phyloP scores from a whole-genome alignment of 768 basidiomycete genomes.

The Mycena maculata region DNA sequence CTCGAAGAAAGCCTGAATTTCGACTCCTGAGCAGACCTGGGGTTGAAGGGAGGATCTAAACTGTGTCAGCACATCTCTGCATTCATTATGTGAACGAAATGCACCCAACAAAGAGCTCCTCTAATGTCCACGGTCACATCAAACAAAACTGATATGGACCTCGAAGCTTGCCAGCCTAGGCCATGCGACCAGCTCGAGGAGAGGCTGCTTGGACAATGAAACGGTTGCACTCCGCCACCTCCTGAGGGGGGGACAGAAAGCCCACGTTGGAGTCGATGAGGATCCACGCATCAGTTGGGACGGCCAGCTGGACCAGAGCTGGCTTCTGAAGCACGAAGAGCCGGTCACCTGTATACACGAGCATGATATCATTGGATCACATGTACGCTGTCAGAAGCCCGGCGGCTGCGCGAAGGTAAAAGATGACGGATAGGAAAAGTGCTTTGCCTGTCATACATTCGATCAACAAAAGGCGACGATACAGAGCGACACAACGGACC shows the following conservation, averaged over 20 bases:
- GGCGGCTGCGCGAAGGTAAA: slow-evolving; percentile 16
- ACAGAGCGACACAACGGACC: not conserved
- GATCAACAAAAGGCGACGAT: not conserved
- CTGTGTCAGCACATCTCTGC: not conserved
- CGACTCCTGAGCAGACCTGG: not conserved
- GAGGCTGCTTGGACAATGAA: slow-evolving; percentile 18
- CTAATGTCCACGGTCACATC: slow-evolving; percentile 16
- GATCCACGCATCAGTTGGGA: not conserved
- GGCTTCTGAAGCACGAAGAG: not conserved
- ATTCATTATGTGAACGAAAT: not conserved
- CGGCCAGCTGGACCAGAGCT: not conserved
- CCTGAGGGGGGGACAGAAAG: not conserved
- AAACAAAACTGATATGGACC: slow-evolving; percentile 7
- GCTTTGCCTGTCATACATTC: slow-evolving; percentile 7
- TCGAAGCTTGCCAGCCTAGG: not conserved
- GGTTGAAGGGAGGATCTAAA: slow-evolving; percentile 17
- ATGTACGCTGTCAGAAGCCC: slow-evolving; percentile 13
- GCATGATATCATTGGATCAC: not conserved
- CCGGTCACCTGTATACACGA: not conserved
- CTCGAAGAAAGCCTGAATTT: slow-evolving; percentile 15
- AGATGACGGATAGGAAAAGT: not conserved
- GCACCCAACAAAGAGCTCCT: slow-evolving; percentile 11
- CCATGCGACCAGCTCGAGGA: not conserved
- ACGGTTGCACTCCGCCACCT: not conserved
- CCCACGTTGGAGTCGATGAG: slow-evolving; percentile 2